A percentile compares a stretch with the other conserved stretches of the same genome.
These are phyloP conservation scores for Trypanosoma conorhini DNA, from an alignment of 208 protist genomes.

Conservation along the genomic window DNA sequence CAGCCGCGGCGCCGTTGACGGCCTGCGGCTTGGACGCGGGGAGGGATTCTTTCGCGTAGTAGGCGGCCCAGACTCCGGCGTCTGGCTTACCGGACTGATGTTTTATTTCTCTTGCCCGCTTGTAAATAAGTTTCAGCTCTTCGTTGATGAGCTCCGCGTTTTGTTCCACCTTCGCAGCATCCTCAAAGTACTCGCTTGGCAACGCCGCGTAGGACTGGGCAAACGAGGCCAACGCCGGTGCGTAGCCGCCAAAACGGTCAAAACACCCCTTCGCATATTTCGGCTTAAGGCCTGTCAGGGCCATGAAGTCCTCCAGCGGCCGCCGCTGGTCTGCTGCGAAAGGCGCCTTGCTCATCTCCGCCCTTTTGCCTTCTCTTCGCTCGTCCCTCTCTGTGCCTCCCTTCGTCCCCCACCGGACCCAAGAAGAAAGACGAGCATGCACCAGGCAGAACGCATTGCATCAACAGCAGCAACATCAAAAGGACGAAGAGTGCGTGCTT, in stretches of 20 bases:
- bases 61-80: slow-evolving; percentile 51
- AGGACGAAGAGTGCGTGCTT: too few relatives aligned
- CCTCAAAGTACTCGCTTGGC: slow-evolving; percentile 57
- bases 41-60: slow-evolving; percentile 23
- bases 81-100: slow-evolving; percentile 31
- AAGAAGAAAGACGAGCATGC: not conserved
- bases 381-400: not conserved
- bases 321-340: slow-evolving; percentile 20
- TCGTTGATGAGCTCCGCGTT: slow-evolving; percentile 46
- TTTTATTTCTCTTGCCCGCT: slow-evolving; percentile 58
- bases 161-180: not conserved
- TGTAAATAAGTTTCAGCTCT: slow-evolving; percentile 64
- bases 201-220: slow-evolving; percentile 62
- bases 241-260: slow-evolving; percentile 57
- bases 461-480: too few relatives aligned
- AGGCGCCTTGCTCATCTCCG: not conserved
- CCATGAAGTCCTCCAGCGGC: slow-evolving; percentile 50
- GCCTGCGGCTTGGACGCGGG: not conserved
- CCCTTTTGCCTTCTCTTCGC: not conserved
- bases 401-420: not conserved
- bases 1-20: not conserved
- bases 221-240: slow-evolving; percentile 74
- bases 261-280: slow-evolving; percentile 60
- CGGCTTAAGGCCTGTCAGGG: slow-evolving; percentile 62
- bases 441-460: not conserved